These are phyloP conservation scores for Dothistroma pini DNA, from an alignment of 2,329 filamentous ascomycete species.

Conservation along the genomic window DNA sequence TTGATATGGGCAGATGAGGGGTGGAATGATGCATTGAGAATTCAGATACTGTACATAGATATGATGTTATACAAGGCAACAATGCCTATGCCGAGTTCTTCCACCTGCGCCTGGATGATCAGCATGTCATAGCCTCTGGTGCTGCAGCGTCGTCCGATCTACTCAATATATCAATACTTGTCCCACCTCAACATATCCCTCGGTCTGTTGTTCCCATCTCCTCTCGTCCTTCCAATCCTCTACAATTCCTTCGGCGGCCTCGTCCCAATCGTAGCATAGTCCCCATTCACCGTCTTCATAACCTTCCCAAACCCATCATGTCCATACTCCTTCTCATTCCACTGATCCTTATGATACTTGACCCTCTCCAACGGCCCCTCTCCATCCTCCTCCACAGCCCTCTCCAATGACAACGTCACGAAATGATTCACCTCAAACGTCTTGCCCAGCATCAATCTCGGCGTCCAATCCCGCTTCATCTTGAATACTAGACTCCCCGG, in stretches of 20 bases:
- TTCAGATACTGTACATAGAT: not conserved
- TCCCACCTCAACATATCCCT: not conserved
- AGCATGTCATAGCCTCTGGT: too few relatives aligned
- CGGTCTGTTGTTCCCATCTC: not conserved
- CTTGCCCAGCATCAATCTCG: conserved; percentile 35
- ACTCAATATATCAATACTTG: too few relatives aligned
- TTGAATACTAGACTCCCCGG: conserved; percentile 46
- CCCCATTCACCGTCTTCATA: conserved; percentile 49
- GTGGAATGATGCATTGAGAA: not conserved
- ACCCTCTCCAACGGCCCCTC: conserved; percentile 39
- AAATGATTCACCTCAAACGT: conserved; percentile 41
- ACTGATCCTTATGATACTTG: conserved; percentile 50
- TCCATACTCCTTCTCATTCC: conserved; percentile 49
- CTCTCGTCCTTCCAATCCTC: not conserved
- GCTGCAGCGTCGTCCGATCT: too few relatives aligned
- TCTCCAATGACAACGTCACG: conserved; percentile 38
- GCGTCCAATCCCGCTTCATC: conserved; percentile 48
- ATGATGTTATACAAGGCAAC: not conserved
- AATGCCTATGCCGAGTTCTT: not conserved
- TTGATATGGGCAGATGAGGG: not conserved
- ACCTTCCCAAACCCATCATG: conserved; percentile 47
- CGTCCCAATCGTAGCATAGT: conserved; percentile 4
- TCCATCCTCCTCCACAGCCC: conserved; percentile 14
- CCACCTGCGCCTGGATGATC: too few relatives aligned
- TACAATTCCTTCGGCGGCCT: conserved; percentile 4